phyloP scores from a whole-genome alignment of 2,329 filamentous ascomycete genomes.

The Emmonsiellopsis sp. region DNA sequence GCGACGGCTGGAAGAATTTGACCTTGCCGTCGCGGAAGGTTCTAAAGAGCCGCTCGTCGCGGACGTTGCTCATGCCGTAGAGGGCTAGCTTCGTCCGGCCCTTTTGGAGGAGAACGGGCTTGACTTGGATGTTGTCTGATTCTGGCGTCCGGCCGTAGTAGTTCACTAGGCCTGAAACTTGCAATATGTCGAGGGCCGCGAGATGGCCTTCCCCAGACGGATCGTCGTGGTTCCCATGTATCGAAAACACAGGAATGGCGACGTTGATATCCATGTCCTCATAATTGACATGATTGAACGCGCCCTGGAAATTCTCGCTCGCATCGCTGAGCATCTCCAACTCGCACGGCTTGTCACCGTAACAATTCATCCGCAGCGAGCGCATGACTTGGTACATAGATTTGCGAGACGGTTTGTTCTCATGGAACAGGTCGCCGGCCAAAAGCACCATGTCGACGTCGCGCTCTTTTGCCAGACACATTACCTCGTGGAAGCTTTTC shows the following conservation, averaged over 20 bases:
- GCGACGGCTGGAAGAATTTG: slow-evolving; percentile 78
- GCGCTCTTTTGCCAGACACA: slow-evolving; percentile 73
- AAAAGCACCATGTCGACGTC: slow-evolving; percentile 98
- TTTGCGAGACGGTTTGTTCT: slow-evolving; percentile 94
- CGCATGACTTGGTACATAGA: slow-evolving; percentile 97
- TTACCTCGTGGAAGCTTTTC: slow-evolving; percentile 90
- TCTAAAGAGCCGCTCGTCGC: slow-evolving; percentile 87
- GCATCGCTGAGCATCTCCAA: slow-evolving; percentile 91
- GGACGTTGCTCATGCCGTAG: slow-evolving; percentile 90
- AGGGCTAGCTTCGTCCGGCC: slow-evolving; percentile 85
- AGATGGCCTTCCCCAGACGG: slow-evolving; percentile 92
- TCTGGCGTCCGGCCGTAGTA: slow-evolving; percentile 91
- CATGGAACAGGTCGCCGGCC: slow-evolving; percentile 91
- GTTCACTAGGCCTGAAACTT: slow-evolving; percentile 85
- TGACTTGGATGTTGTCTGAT: slow-evolving; percentile 86
- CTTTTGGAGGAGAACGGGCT: slow-evolving; percentile 88
- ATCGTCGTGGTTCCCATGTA: slow-evolving; percentile 97
- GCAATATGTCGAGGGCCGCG: slow-evolving; percentile 82
- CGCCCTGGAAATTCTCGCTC: slow-evolving; percentile 78
- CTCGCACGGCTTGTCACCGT: slow-evolving; percentile 91
- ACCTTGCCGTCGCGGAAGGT: slow-evolving; percentile 91
- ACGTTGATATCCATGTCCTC: slow-evolving; percentile 96
- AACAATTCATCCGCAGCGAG: slow-evolving; percentile 82
- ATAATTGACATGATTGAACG: slow-evolving; percentile 94
- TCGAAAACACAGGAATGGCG: slow-evolving; percentile 93